Evolutionary conservation across 169 alveolate species (phyloP), one percentile per base, ranked within the genome.

Genomic region (Plasmodium malariae): DNA sequence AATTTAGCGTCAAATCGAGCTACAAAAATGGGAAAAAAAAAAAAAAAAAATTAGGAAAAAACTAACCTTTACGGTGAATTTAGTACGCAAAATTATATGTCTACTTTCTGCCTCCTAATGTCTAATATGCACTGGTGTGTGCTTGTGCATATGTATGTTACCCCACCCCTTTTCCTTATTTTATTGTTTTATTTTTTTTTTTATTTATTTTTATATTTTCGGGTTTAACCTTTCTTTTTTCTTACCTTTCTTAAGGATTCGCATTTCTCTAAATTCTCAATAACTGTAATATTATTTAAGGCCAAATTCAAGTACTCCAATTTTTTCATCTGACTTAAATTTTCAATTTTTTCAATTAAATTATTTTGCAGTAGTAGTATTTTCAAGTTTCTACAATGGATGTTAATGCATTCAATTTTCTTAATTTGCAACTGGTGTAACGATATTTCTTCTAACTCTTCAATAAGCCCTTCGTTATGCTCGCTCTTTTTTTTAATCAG

Each of bases 231-330:
- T n/a, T 34, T 63, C 26, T 45, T 26, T 69, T 69, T 9, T 37
- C 51, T 30, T 51, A 55, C 90, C 91, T 93, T 91, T 80, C 88
- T 92, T 55, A 97, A 87, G 24, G 96, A 89, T 89, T 97, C 98
- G 73, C 98, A 97, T 24, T 92, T 78, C 36, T 94, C 96, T 32
- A 97, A 88, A 51, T 95, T 95, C 91, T 97, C 98, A n/a, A 97
- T 96, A 55, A 89, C 85, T 3, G 93, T 67, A 17, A 97, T 93
- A 63, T 96, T 95, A 74, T 97, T 97, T 11, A 97, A 93, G 17
- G 98, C 98, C 43, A 97, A 67, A 69, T 97, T 97, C 48, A 97
- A 49, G 85, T 97, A 97, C 92, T 97, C 98, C 19, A 97, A 87
- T 67, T 95, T 97, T 83, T 95, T 95, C 17, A 97, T 43, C 85